A percentile compares a stretch with the other conserved stretches of the same genome.
These are phyloP conservation scores for Daldinia grandis DNA, from an alignment of 495 filamentous ascomycete genomes.

Conservation along the genomic window DNA sequence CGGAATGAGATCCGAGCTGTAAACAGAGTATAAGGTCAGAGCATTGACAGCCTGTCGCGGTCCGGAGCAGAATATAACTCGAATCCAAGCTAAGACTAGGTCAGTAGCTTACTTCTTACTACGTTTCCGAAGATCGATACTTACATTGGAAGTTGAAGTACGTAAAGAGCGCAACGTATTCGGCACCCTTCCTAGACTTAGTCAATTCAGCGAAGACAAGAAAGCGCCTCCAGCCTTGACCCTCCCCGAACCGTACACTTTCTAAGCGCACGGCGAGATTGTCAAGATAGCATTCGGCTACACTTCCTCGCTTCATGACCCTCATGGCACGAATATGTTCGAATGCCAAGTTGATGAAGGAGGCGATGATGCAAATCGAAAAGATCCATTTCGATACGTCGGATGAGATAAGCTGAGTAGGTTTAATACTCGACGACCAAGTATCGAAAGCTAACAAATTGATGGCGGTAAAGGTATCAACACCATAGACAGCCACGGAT, in stretches of 20 bases:
- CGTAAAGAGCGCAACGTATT: conserved; percentile 90
- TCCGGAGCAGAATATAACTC: conserved; percentile 86
- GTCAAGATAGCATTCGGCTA: conserved; percentile 92
- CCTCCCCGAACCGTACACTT: conserved; percentile 72
- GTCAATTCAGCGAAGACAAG: conserved; percentile 93
- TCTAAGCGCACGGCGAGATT: conserved; percentile 82
- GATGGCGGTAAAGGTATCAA: conserved; percentile 92
- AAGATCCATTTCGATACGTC: conserved; percentile 87
- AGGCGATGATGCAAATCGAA: conserved; percentile 84
- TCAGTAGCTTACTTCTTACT: conserved; percentile 10
- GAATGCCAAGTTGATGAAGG: conserved; percentile 76
- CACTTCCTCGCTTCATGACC: conserved; percentile 81
- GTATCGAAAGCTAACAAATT: conserved; percentile 84
- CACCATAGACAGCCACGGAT: conserved; percentile 83
- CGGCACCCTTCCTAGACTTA: conserved; percentile 86
- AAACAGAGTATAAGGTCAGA: conserved; percentile 80
- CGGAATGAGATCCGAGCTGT: conserved; percentile 67
- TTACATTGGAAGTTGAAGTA: conserved; percentile 94
- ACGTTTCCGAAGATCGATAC: conserved; percentile 27
- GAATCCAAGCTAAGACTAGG: conserved; percentile 74
- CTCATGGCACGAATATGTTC: conserved; percentile 80
- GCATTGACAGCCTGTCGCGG: conserved; percentile 91
- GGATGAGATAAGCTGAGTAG: conserved; percentile 64
- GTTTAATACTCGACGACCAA: conserved; percentile 64
- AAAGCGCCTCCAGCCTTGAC: conserved; percentile 82